Evolutionary conservation across 1,284 basidiomycete species (phyloP).

Genomic region (Tylopilus microsporus): DNA sequence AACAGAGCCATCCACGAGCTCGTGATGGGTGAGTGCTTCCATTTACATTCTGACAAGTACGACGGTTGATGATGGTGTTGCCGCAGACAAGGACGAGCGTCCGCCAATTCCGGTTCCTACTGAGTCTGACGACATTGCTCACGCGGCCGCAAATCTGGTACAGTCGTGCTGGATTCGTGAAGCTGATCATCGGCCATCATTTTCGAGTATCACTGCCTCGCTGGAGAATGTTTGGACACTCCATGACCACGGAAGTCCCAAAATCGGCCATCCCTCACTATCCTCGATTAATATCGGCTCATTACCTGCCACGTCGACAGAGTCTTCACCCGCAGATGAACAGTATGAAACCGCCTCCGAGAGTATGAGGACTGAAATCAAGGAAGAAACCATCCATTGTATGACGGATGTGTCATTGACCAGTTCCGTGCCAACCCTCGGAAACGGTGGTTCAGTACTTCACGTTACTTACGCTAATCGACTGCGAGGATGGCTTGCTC

Average conservation of each 20-base stretch:
- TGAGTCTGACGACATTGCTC: slow-evolving; percentile 18
- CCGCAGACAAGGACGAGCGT: slow-evolving; percentile 50
- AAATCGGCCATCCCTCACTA: neutral
- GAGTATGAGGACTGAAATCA: slow-evolving; percentile 19
- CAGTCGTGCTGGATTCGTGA: slow-evolving; percentile 47
- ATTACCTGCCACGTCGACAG: slow-evolving; percentile 1
- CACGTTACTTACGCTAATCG: neutral
- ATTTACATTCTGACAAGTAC: neutral
- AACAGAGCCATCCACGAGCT: slow-evolving; percentile 57
- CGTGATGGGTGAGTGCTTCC: slow-evolving; percentile 49
- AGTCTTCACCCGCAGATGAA: slow-evolving; percentile 25
- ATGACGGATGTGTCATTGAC: slow-evolving; percentile 21
- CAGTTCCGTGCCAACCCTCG: slow-evolving; percentile 13
- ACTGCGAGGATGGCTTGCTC: too few relatives aligned
- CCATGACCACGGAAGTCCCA: neutral
- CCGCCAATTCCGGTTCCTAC: slow-evolving; percentile 42
- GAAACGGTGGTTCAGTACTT: neutral
- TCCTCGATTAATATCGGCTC: neutral
- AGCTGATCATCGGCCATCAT: slow-evolving; percentile 44
- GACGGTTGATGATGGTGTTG: neutral
- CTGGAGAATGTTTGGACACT: slow-evolving; percentile 34
- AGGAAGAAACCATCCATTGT: slow-evolving; percentile 7
- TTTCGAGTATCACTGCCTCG: slow-evolving; percentile 41
- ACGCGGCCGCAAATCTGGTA: slow-evolving; percentile 38
- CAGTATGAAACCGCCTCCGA: slow-evolving; percentile 26